Conservation (phyloP, 805 yeast genomes). For the Kazachstania viticola region DNA sequence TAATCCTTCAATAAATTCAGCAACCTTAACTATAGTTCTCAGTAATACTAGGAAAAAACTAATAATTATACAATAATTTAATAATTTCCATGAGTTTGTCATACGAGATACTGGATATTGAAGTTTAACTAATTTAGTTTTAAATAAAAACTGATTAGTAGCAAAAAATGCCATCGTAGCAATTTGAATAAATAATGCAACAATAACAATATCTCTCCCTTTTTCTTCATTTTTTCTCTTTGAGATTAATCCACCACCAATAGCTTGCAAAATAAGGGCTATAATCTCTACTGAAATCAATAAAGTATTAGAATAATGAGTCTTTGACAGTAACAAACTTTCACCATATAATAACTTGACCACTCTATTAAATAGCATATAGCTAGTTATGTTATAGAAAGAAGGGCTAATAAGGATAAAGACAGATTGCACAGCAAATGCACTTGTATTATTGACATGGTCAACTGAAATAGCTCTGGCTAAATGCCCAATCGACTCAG, state of each 20-base stretch:
- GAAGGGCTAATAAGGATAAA: conserved; percentile 25
- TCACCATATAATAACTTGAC: conserved; percentile 11
- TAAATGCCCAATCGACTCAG: conserved; percentile 21
- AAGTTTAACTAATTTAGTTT: conserved; percentile 4
- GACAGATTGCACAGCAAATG: conserved; percentile 20
- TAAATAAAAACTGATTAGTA: conserved; percentile 10
- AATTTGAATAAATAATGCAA: conserved; percentile 25
- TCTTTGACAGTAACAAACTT: conserved; percentile 12
- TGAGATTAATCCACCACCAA: conserved; percentile 26
- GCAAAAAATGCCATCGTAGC: conserved; percentile 23
- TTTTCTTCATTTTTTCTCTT: background rate
- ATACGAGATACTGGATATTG: conserved; percentile 1
- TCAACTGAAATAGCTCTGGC: conserved; percentile 13
- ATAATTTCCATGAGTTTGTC: conserved; percentile 7
- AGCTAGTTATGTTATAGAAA: conserved; percentile 24
- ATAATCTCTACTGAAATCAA: conserved; percentile 26
- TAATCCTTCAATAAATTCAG: conserved; percentile 25
- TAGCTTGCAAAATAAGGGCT: conserved; percentile 22
- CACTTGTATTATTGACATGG: conserved; percentile 4
- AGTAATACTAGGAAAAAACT: conserved; percentile 16
- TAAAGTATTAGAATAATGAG: conserved; percentile 16
- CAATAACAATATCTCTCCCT: conserved; percentile 19
- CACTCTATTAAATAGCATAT: conserved; percentile 24
- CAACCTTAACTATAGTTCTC: conserved; percentile 25
- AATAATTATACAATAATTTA: conserved; percentile 7